These are phyloP conservation scores for Arachis monticola DNA, from an alignment of 331 rosid species.

Conservation along the genomic window DNA sequence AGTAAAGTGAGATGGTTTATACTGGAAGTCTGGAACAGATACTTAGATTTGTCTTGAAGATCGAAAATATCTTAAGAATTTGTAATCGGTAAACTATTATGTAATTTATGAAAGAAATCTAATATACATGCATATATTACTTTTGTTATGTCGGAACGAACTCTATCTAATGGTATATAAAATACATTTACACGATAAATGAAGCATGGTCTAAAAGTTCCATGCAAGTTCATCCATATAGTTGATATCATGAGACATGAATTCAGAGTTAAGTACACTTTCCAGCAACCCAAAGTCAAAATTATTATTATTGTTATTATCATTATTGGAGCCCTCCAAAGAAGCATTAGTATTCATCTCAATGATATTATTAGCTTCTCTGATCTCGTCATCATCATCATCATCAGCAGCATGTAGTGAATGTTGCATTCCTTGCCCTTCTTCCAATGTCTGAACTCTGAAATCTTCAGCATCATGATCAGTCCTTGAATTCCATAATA, in stretches of 20 bases:
- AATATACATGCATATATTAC: conserved; percentile 21
- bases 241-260: conserved; percentile 51
- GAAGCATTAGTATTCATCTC: conserved; percentile 37
- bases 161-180: too few relatives aligned
- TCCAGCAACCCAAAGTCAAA: conserved; percentile 71
- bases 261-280: conserved; percentile 57
- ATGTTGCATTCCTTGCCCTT: conserved; percentile 41
- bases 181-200: background rate
- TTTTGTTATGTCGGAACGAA: background rate
- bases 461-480: conserved; percentile 33
- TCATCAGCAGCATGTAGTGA: conserved; percentile 30
- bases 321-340: conserved; percentile 37
- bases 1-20: too few relatives aligned
- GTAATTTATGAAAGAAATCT: background rate
- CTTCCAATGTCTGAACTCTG: conserved; percentile 26
- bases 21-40: too few relatives aligned
- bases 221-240: conserved; percentile 66
- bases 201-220: conserved; percentile 52
- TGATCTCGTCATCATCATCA: conserved; percentile 25
- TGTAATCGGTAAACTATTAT: too few relatives aligned
- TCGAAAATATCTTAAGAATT: too few relatives aligned
- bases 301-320: background rate
- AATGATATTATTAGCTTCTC: conserved; percentile 22
- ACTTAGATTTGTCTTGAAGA: too few relatives aligned
- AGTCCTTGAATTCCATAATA: conserved; percentile 44